Conservation (phyloP, 2,329 filamentous ascomycete species). For the Westerdykella aurantiaca region DNA sequence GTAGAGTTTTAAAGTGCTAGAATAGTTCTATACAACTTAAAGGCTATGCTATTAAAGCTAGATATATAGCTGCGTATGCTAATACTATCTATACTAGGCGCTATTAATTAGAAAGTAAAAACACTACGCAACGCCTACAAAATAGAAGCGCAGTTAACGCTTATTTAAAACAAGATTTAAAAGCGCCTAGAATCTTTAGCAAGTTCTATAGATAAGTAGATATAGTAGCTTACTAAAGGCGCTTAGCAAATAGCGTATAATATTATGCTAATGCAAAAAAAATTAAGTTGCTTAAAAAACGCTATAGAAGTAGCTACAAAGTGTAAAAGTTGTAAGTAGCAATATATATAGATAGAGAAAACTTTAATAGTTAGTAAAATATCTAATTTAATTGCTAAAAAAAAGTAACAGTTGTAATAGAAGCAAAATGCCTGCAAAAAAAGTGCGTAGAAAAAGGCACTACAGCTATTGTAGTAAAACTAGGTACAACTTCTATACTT, state of each 20-base stretch:
- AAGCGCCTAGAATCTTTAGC: constrained; percentile 3
- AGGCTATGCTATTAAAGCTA: constrained; percentile 27
- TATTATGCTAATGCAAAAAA: neutral
- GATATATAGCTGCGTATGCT: constrained; percentile 8
- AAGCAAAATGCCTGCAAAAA: constrained; percentile 1
- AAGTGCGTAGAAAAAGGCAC: neutral
- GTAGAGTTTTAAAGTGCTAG: constrained; percentile 23
- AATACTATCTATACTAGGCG: constrained; percentile 1
- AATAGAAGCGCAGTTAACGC: constrained; percentile 2
- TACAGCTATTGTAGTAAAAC: constrained; percentile 2
- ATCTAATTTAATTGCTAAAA: constrained; percentile 8
- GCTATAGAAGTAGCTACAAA: constrained; percentile 1
- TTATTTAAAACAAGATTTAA: constrained; percentile 3
- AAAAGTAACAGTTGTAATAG: neutral
- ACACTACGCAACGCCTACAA: constrained; percentile 3
- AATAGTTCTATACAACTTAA: constrained; percentile 24
- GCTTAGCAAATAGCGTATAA: constrained; percentile 1
- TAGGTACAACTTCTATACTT: constrained; percentile 1
- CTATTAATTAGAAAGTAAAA: constrained; percentile 2
- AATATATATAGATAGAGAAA: constrained; percentile 3
- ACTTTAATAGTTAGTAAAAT: constrained; percentile 2
- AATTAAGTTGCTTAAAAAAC: constrained; percentile 1
- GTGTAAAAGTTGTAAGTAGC: neutral
- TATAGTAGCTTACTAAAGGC: constrained; percentile 8
- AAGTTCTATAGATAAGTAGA: constrained; percentile 3